Evolutionary conservation across 1,139 yeast genomes (phyloP).

Genomic region (Magnusiomyces ingens): DNA sequence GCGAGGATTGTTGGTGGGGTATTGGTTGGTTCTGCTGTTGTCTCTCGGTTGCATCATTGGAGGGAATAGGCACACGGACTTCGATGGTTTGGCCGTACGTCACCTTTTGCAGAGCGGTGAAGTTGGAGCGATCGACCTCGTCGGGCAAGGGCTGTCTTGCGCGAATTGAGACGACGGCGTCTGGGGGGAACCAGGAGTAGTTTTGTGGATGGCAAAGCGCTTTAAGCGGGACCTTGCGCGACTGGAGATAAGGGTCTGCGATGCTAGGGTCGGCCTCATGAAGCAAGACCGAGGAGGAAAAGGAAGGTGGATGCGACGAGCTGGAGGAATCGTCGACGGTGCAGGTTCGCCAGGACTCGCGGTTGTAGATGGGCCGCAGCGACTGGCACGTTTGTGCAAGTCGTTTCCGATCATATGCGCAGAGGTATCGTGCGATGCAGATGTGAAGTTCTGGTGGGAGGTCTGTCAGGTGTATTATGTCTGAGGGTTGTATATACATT

Average conservation of each 20-base stretch:
- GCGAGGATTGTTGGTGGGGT: too few species aligned
- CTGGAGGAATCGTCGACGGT: not conserved
- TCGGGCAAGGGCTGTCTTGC: too few species aligned
- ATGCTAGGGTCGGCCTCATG: not conserved
- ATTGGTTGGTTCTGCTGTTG: not conserved
- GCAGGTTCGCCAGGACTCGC: not conserved
- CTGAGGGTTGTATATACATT: not conserved
- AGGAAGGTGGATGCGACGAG: too few species aligned
- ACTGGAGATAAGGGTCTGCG: not conserved
- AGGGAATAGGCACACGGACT: not conserved
- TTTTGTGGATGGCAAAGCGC: not conserved
- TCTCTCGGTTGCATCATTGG: not conserved
- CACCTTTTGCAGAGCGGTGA: not conserved
- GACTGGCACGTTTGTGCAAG: not conserved
- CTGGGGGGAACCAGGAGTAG: not conserved
- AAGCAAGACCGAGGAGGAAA: not conserved
- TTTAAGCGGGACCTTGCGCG: not conserved
- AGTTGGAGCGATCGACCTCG: not conserved
- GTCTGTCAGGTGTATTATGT: not conserved
- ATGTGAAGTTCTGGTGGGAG: not conserved
- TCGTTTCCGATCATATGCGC: not conserved
- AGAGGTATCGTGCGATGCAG: not conserved
- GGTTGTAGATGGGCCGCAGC: not conserved
- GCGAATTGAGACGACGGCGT: not conserved
- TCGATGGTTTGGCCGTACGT: not conserved